Conservation (phyloP, 208 protist species). For the Zelonia costaricensis region DNA sequence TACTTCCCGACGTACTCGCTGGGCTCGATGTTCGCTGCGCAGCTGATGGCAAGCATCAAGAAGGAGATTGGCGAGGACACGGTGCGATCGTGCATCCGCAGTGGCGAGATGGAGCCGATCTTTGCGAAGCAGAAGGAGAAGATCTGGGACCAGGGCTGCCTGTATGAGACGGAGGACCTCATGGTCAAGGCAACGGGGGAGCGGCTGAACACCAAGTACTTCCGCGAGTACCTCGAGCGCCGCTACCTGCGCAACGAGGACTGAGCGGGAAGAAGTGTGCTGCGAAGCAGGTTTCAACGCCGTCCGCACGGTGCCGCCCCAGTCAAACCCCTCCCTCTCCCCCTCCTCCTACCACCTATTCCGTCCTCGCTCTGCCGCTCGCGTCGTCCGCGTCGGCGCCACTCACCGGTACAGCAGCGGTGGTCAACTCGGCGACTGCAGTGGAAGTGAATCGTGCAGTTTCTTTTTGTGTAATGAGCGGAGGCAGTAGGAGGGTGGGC, state of each 20-base stretch:
- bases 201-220: slow-evolving; percentile 55
- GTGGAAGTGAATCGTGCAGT: too few relatives aligned
- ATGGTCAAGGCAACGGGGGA: slow-evolving; percentile 72
- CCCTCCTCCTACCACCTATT: too few relatives aligned
- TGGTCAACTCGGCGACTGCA: too few relatives aligned
- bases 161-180: slow-evolving; percentile 62
- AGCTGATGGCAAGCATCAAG: slow-evolving; percentile 63
- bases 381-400: too few relatives aligned
- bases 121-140: slow-evolving; percentile 49
- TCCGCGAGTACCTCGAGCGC: slow-evolving; percentile 68
- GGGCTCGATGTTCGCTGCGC: slow-evolving; percentile 73
- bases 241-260: slow-evolving; percentile 61
- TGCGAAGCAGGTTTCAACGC: too few relatives aligned
- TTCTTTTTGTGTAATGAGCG: too few relatives aligned
- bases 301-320: too few relatives aligned
- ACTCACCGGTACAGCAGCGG: too few relatives aligned
- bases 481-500: too few relatives aligned
- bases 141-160: slow-evolving; percentile 50
- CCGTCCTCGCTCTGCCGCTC: too few relatives aligned
- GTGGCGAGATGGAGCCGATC: slow-evolving; percentile 53
- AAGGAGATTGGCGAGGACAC: slow-evolving; percentile 42
- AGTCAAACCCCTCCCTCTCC: too few relatives aligned
- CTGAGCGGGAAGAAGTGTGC: too few relatives aligned
- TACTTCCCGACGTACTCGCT: slow-evolving; percentile 88
- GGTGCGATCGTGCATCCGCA: slow-evolving; percentile 46